Evolutionary conservation across 1,284 basidiomycete genomes (phyloP), one percentile per base, ranked within the genome.

Genomic region (Cutaneotrichosporon cutaneum): DNA sequence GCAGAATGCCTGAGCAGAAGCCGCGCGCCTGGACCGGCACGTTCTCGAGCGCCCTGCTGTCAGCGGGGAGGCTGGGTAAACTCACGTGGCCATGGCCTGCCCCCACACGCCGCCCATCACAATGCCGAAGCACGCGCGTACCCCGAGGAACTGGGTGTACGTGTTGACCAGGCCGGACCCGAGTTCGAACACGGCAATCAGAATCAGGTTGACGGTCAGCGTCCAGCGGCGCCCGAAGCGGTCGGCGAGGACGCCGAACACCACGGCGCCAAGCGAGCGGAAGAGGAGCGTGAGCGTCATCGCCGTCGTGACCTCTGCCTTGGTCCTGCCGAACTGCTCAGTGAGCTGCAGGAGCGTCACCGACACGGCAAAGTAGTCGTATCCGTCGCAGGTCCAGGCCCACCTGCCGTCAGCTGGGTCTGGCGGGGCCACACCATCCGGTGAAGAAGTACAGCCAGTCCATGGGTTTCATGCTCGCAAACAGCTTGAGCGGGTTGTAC

Each of bases 221-320:
- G 93, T 93, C 91, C 92, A 98, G 82, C 94, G 94, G 35, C 58
- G 62, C 14, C 61, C 61, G 75, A 85, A 95, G 14, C 94, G 85
- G 76, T 94, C 92, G 26, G 89, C 90, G 26, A 89, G 72, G 55
- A 91, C 59, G 56, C 82, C 84, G 66, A 96, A 95, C 67, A 94
- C 80, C 63, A 92, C 85, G 33, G 94, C 94, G 24, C 94, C 95
- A 39, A 86, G 80, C 2, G 91, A 90, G 57, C 95, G 87, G 83
- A 98, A 92, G 33, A 98, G 86, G 1, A 98, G 83, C 0, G 94
- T 97, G 53, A 98, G 84, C 7, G 94, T 98, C 75, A 99, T 95
- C 10, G 92, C 85, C 21, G 86, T 86, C 56, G 90, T 71, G 58
- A 75, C 74, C 50, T 69, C 59, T 18, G 65, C 58, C 9, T 69